These are phyloP conservation scores for Starmera dryadoides DNA, from an alignment of 805 yeast species.

Conservation along the genomic window DNA sequence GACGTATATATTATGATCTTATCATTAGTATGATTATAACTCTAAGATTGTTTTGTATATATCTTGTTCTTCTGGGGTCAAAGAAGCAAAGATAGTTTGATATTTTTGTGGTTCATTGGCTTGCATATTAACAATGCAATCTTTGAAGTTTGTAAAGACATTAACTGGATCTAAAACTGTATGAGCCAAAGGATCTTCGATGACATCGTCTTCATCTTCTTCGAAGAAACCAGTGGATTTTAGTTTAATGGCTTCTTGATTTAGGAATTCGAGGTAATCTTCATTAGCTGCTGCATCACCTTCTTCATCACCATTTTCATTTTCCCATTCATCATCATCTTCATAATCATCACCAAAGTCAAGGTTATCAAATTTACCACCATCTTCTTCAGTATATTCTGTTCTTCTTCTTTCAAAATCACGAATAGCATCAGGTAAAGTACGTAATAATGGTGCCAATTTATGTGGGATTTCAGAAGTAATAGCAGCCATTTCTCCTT, in stretches of 20 bases:
- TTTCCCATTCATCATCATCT: constrained; percentile 30
- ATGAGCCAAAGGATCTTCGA: constrained; percentile 75
- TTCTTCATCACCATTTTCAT: constrained; percentile 23
- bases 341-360: constrained; percentile 23
- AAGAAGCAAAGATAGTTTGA: constrained; percentile 35
- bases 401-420: constrained; percentile 56
- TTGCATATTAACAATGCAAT: constrained; percentile 42
- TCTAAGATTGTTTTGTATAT: constrained; percentile 24
- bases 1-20: constrained; percentile 7
- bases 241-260: constrained; percentile 33
- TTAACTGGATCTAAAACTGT: constrained; percentile 76
- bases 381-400: constrained; percentile 25
- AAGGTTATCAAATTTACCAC: constrained; percentile 23
- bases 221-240: constrained; percentile 25
- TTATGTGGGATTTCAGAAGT: constrained; percentile 44
- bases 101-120: constrained; percentile 40
- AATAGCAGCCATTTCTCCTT: constrained; percentile 27
- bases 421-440: constrained; percentile 66
- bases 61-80: constrained; percentile 29
- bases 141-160: constrained; percentile 59
- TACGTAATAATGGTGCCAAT: constrained; percentile 44
- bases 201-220: constrained; percentile 56
- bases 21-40: constrained; percentile 9
- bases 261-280: constrained; percentile 42
- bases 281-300: constrained; percentile 26